Conservation (phyloP, 768 basidiomycete species). For the Rhodotorula babjevae region DNA sequence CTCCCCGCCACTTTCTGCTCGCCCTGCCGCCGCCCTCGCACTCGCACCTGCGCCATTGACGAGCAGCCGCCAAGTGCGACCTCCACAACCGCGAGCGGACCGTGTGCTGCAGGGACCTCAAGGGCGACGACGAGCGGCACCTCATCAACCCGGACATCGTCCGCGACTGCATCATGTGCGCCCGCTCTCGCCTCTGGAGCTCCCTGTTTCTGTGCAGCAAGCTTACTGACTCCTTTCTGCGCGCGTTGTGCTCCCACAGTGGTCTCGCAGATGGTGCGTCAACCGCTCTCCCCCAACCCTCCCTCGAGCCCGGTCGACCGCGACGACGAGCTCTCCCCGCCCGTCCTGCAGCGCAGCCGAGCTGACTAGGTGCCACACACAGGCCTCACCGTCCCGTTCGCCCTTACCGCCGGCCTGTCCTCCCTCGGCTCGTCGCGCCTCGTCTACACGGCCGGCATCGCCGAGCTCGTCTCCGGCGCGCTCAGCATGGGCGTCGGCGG, state of each 20-base stretch:
- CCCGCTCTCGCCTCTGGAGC: conserved; percentile 7
- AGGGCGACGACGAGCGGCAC: conserved; percentile 68
- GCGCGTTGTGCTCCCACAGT: background rate
- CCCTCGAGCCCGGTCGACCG: background rate
- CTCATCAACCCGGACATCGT: conserved; percentile 82
- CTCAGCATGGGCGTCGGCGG: conserved; percentile 99
- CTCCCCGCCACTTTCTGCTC: background rate
- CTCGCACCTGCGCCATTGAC: background rate
- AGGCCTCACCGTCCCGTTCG: conserved; percentile 74
- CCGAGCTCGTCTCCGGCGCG: conserved; percentile 92
- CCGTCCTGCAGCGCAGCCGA: too few relatives aligned
- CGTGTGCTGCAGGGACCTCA: conserved; percentile 83
- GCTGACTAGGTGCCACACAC: background rate
- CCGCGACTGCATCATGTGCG: conserved; percentile 67
- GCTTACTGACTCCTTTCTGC: too few relatives aligned
- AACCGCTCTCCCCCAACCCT: background rate
- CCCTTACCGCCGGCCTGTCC: conserved; percentile 79
- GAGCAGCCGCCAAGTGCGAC: conserved; percentile 35
- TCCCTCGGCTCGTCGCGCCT: conserved; percentile 81
- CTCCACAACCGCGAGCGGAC: conserved; percentile 36
- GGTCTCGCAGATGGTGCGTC: conserved; percentile 29
- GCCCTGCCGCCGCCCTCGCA: background rate
- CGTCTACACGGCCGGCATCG: conserved; percentile 90
- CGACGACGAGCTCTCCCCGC: background rate
- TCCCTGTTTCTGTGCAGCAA: too few relatives aligned